phyloP scores from a whole-genome alignment of 2,329 filamentous ascomycete genomes.

The Pyrenophora tritici-repentis region DNA sequence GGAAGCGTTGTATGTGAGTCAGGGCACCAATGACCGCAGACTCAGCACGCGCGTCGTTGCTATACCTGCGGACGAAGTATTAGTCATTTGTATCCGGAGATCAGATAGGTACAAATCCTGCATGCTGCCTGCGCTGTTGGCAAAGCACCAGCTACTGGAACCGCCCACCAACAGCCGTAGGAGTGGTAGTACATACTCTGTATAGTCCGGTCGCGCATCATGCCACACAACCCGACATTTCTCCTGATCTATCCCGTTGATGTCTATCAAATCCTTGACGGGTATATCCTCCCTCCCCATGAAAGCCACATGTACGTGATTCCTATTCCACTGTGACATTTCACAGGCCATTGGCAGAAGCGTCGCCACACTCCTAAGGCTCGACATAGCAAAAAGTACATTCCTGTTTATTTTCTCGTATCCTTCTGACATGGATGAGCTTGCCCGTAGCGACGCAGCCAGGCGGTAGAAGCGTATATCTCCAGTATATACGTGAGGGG shows the following conservation, averaged over 20 bases:
- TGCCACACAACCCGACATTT: slow-evolving; percentile 70
- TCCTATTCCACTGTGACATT: slow-evolving; percentile 73
- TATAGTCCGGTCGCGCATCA: slow-evolving; percentile 77
- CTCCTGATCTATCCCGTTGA: slow-evolving; percentile 76
- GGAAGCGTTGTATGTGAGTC: slow-evolving; percentile 70
- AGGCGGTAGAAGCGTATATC: slow-evolving; percentile 71
- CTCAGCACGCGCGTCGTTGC: slow-evolving; percentile 71
- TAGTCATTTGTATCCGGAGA: not conserved
- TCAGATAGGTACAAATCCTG: no score
- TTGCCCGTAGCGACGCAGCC: slow-evolving; percentile 63
- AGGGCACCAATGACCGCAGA: slow-evolving; percentile 68
- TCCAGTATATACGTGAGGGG: slow-evolving; percentile 63
- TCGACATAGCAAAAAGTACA: slow-evolving; percentile 79
- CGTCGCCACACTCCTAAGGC: slow-evolving; percentile 70
- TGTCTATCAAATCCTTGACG: slow-evolving; percentile 68
- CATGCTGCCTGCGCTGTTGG: no score
- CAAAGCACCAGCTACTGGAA: no score
- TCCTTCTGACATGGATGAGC: slow-evolving; percentile 60
- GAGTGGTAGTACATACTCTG: slow-evolving; percentile 46
- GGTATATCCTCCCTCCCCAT: slow-evolving; percentile 74
- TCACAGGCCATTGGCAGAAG: slow-evolving; percentile 83
- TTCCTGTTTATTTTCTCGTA: slow-evolving; percentile 64
- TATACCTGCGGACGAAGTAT: slow-evolving; percentile 48
- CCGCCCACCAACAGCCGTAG: not conserved
- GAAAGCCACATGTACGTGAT: slow-evolving; percentile 79